These are phyloP conservation scores for Datura wrightii DNA, from an alignment of 257 asterid species.

Conservation along the genomic window DNA sequence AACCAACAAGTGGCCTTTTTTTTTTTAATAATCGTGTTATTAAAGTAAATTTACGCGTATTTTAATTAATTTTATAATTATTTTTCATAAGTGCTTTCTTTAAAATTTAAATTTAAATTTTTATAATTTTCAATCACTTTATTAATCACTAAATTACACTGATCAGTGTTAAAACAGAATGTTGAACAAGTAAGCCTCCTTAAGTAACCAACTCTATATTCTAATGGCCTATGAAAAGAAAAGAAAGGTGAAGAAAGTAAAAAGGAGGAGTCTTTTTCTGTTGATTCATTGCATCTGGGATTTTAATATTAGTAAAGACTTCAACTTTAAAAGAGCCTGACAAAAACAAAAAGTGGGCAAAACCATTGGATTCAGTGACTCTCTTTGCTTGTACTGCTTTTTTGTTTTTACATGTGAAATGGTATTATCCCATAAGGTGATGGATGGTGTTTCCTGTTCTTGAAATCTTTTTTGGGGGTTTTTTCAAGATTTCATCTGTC, in stretches of 20 bases:
- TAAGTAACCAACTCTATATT: slow-evolving; percentile 24
- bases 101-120: too few species aligned
- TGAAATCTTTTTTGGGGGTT: not conserved
- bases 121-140: not conserved
- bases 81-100: too few species aligned
- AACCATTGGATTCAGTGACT: slow-evolving; percentile 38
- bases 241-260: not conserved
- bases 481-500: slow-evolving; percentile 30
- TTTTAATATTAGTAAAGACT: not conserved
- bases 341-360: slow-evolving; percentile 2
- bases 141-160: not conserved
- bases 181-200: not conserved
- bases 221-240: not conserved
- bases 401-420: not conserved
- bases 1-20: slow-evolving; percentile 50
- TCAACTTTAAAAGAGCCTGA: slow-evolving; percentile 8
- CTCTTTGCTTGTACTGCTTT: slow-evolving; percentile 18
- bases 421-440: not conserved
- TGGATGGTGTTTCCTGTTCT: slow-evolving; percentile 22
- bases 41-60: not conserved
- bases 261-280: not conserved
- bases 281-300: not conserved
- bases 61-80: not conserved
- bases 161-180: not conserved
- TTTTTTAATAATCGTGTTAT: not conserved